These are phyloP conservation scores for Penicillium sp. DNA, from an alignment of 2,329 filamentous ascomycete genomes.

Conservation along the genomic window DNA sequence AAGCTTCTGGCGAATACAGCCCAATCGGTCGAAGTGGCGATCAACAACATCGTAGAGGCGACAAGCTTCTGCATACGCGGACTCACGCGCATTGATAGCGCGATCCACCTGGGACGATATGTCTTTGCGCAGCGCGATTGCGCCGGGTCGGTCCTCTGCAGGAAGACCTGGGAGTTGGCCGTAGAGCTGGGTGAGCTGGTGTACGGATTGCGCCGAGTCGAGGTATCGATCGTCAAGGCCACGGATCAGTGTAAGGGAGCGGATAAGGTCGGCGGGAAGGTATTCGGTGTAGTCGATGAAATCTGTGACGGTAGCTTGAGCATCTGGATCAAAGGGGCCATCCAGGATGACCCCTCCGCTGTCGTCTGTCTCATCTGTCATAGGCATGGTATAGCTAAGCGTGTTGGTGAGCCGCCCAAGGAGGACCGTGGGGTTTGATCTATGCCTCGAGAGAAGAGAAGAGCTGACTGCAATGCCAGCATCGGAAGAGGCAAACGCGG, in stretches of 20 bases:
- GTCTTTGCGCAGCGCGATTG: conserved; percentile 54
- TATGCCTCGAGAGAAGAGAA: neutral
- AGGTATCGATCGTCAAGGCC: conserved; percentile 50
- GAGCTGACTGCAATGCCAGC: neutral
- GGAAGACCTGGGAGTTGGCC: conserved; percentile 55
- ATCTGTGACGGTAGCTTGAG: conserved; percentile 66
- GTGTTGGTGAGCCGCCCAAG: neutral
- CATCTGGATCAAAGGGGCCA: conserved; percentile 61
- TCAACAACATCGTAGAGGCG: conserved; percentile 60
- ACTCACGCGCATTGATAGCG: conserved; percentile 58
- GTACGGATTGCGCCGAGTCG: conserved; percentile 42
- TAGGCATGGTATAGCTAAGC: conserved; percentile 25
- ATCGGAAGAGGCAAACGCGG: neutral
- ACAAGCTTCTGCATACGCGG: conserved; percentile 57
- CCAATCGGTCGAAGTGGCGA: conserved; percentile 59
- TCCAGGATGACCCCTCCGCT: conserved; percentile 48
- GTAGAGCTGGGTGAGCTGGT: conserved; percentile 47
- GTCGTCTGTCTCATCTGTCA: conserved; percentile 47
- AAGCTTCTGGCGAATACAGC: conserved; percentile 63
- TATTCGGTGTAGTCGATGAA: conserved; percentile 71
- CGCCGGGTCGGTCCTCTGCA: conserved; percentile 52
- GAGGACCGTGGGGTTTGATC: neutral
- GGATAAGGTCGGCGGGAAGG: conserved; percentile 65
- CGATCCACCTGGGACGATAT: conserved; percentile 59
- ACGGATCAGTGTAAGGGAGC: conserved; percentile 64